Evolutionary conservation across 1,284 basidiomycete species (phyloP).

Genomic region (Ganoderma meredithae): DNA sequence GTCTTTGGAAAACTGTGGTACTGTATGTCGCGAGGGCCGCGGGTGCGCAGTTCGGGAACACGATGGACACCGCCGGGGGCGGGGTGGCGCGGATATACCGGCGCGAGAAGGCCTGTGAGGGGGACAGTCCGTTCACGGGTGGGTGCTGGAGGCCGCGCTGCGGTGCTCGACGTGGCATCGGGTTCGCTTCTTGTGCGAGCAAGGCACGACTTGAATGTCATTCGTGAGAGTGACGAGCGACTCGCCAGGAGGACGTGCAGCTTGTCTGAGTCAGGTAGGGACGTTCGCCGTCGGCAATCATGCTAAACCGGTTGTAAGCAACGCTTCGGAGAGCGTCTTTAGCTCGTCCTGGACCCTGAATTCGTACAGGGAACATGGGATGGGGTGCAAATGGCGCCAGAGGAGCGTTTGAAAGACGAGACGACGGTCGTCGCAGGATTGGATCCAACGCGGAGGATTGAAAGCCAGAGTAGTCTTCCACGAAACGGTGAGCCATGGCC

Average conservation of each 20-base stretch:
- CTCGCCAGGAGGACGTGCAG: background rate
- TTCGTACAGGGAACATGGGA: background rate
- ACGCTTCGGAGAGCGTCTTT: background rate
- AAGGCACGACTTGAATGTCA: background rate
- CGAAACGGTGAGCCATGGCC: background rate
- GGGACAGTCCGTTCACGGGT: background rate
- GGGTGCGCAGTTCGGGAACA: background rate
- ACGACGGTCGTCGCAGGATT: background rate
- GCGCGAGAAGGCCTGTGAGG: background rate
- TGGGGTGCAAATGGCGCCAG: background rate
- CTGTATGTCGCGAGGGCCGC: background rate
- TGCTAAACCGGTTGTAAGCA: background rate
- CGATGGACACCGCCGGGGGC: background rate
- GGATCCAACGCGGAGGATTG: background rate
- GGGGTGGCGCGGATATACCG: slow-evolving; percentile 1
- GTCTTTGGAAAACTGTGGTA: slow-evolving; percentile 4
- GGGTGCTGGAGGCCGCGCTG: slow-evolving; percentile 3
- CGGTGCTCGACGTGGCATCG: background rate
- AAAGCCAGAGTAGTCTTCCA: background rate
- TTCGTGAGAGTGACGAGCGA: background rate
- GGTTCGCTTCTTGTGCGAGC: background rate
- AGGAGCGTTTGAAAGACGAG: background rate
- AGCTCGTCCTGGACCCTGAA: background rate
- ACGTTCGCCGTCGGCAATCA: background rate
- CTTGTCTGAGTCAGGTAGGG: background rate